These are phyloP conservation scores for Cetradonia linearis DNA, from an alignment of 495 filamentous ascomycete genomes.

Conservation along the genomic window DNA sequence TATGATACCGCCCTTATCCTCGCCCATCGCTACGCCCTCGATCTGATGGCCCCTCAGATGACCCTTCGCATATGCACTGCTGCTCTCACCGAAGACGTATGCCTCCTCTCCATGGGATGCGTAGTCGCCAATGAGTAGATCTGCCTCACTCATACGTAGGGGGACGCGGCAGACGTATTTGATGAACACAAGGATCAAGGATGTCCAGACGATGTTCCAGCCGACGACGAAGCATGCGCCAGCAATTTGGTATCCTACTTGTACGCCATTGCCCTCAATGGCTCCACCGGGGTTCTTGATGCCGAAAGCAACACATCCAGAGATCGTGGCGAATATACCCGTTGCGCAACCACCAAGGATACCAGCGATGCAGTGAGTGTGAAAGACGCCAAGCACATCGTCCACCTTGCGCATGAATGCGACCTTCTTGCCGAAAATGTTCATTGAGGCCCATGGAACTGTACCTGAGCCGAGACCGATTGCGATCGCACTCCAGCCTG, in stretches of 20 bases:
- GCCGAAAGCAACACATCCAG: conserved; percentile 42
- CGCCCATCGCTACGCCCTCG: conserved; percentile 11
- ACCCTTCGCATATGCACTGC: conserved; percentile 1
- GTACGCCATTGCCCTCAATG: conserved; percentile 42
- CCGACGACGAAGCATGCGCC: conserved; percentile 48
- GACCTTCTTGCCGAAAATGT: conserved; percentile 38
- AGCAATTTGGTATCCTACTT: conserved; percentile 45
- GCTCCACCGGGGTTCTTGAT: conserved; percentile 42
- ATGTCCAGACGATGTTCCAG: conserved; percentile 46
- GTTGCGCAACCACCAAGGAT: conserved; percentile 43
- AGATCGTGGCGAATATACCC: conserved; percentile 43
- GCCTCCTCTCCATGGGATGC: conserved; percentile 44
- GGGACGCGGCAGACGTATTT: conserved; percentile 44
- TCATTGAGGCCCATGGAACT: conserved; percentile 47
- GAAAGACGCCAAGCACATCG: conserved; percentile 43
- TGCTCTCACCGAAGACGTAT: conserved; percentile 31
- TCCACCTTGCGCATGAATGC: conserved; percentile 39
- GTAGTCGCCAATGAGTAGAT: conserved; percentile 40
- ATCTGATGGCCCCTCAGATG: conserved; percentile 5
- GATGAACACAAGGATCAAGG: conserved; percentile 44
- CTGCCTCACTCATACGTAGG: conserved; percentile 39
- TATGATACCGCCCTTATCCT: conserved; percentile 11
- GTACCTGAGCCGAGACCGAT: conserved; percentile 41
- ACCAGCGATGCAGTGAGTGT: conserved; percentile 45
- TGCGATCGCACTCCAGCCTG: conserved; percentile 46